Percentiles rank a stretch among this genome's conserved stretches.
Evolutionary conservation across 169 alveolate genomes (phyloP).

Genomic region (Perkinsus olseni): DNA sequence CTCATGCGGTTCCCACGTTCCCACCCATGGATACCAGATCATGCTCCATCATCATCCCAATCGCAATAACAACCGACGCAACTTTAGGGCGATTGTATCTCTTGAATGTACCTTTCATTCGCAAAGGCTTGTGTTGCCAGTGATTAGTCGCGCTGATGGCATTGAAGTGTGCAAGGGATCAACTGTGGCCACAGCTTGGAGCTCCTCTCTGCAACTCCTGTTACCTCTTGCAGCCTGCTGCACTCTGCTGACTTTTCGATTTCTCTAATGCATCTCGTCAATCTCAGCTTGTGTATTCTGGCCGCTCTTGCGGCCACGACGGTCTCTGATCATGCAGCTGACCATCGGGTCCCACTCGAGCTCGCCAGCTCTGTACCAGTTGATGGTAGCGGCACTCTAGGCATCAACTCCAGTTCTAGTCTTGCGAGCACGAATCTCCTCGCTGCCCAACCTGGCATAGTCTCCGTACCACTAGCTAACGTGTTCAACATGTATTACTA

Average conservation of each 20-base stretch:
- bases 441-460: background rate
- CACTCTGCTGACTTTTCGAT: too few relatives aligned
- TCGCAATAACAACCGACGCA: too few relatives aligned
- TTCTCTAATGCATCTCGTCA: too few relatives aligned
- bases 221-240: too few relatives aligned
- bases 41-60: background rate
- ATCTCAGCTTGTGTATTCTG: too few relatives aligned
- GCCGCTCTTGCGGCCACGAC: background rate
- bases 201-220: too few relatives aligned
- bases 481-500: background rate
- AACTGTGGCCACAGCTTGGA: too few relatives aligned
- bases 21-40: background rate
- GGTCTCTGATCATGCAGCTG: background rate
- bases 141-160: too few relatives aligned
- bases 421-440: background rate
- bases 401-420: background rate
- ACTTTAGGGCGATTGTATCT: too few relatives aligned
- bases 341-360: background rate
- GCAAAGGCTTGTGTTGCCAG: too few relatives aligned
- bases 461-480: background rate
- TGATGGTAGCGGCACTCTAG: background rate
- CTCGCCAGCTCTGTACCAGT: background rate
- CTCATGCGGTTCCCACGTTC: background rate
- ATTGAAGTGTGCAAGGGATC: too few relatives aligned
- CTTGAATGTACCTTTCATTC: too few relatives aligned